These are phyloP conservation scores for Rhynchosporium graminicola DNA, from an alignment of 2,329 filamentous ascomycete species.

Conservation along the genomic window DNA sequence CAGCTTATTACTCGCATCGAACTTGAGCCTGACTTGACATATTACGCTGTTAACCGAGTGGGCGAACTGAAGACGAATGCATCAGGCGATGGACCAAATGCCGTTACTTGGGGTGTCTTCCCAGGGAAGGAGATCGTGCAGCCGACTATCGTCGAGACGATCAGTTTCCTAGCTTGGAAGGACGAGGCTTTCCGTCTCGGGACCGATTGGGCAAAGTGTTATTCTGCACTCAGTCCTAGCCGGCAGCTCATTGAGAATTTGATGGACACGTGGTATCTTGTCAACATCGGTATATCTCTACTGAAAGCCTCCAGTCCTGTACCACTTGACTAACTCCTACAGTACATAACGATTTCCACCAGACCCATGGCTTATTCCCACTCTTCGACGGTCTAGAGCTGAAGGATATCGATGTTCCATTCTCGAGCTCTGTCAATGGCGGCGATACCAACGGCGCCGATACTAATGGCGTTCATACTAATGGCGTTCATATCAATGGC, in stretches of 20 bases:
- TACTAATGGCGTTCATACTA: background rate
- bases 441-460: slow-evolving; percentile 19
- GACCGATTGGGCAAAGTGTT: slow-evolving; percentile 91
- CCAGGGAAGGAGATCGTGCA: slow-evolving; percentile 99
- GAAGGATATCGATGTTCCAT: slow-evolving; percentile 58
- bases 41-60: slow-evolving; percentile 86
- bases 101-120: slow-evolving; percentile 99
- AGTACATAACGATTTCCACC: slow-evolving; percentile 98
- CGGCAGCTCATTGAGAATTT: slow-evolving; percentile 77
- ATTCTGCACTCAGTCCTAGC: slow-evolving; percentile 73
- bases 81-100: slow-evolving; percentile 84
- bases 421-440: slow-evolving; percentile 29
- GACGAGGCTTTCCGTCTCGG: slow-evolving; percentile 95
- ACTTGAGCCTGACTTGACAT: slow-evolving; percentile 79
- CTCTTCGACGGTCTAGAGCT: slow-evolving; percentile 78
- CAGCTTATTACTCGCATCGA: slow-evolving; percentile 79
- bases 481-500: slow-evolving; percentile 20
- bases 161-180: slow-evolving; percentile 98
- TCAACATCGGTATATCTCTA: slow-evolving; percentile 80
- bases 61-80: slow-evolving; percentile 85
- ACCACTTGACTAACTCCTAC: slow-evolving; percentile 32
- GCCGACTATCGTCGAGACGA: slow-evolving; percentile 97
- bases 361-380: slow-evolving; percentile 77
- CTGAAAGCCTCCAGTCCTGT: background rate
- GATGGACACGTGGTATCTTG: slow-evolving; percentile 88